Evolutionary conservation across 257 asterid genomes (phyloP), one percentile per base, ranked within the genome.

Genomic region (Lavandula angustifolia): DNA sequence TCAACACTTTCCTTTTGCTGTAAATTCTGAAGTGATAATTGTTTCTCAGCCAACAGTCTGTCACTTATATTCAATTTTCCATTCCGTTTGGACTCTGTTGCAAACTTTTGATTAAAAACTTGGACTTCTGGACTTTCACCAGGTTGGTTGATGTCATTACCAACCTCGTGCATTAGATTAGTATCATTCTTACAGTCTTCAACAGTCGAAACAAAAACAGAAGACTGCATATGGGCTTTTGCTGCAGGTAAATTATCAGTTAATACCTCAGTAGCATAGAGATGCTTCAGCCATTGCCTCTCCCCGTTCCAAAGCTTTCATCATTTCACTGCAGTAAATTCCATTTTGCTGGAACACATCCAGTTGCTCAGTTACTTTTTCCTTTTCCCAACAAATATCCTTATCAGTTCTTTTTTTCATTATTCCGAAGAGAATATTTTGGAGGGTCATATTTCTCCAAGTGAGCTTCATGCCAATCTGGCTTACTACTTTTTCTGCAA

Each of bases 401-500:
- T 59, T 51, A 73, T 54, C 66, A 54, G 74, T 40, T 43, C 72
- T 73, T 64, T 40, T 40, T 44, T 58, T 66, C 71, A 67, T 61
- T 72, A 71, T 70, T 76, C 60, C 33, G 56, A 54, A 59, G 72
- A 71, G 70, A 71, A 75, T 67, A 37, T 49, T 65, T 67, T 60
- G 42, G 34, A 16, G 60, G 68, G 7, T 80, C 80, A 64, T 57
- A 54, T 10, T 64, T 65, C 60, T 60, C 79, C 60, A 27, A 54
- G 43, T 73, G 67, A 68, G 73, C 33, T 54, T 71, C 70, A 75
- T 40, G 64, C 62, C 55, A 76, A 68, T 78, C 80, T 64, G 56
- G 70, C 69, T 60, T 60, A 35, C 76, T 70, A 43, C 62, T 37
- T 31, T 62, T 67, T 35, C 62, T 68, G 31, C 54, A 18, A 71